These are phyloP conservation scores for Backusella luteola DNA, from an alignment of 192 early-diverging fungal species.

Conservation along the genomic window DNA sequence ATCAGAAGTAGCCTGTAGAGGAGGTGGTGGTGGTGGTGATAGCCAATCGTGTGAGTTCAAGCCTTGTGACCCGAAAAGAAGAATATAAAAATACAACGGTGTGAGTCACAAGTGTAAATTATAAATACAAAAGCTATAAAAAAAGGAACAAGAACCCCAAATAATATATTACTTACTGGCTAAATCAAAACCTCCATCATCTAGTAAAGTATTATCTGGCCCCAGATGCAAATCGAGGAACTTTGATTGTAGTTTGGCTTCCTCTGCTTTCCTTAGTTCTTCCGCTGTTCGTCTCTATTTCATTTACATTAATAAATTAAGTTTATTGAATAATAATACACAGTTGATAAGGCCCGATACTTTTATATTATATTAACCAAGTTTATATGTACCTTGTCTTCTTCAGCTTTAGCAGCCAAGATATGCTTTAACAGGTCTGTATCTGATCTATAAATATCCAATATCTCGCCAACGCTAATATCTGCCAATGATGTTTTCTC, in stretches of 20 bases:
- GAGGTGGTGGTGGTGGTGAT: not conserved
- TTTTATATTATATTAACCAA: not conserved
- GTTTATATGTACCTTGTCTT: conserved; percentile 25
- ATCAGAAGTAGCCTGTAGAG: not conserved
- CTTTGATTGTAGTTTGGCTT: conserved; percentile 25
- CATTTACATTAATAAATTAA: conserved; percentile 4
- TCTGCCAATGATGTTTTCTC: conserved; percentile 4
- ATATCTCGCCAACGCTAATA: conserved; percentile 17
- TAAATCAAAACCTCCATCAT: conserved; percentile 12
- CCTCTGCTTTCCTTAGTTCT: conserved; percentile 28
- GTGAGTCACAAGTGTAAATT: not conserved
- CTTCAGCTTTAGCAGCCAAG: conserved; percentile 28
- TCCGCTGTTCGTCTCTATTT: conserved; percentile 34
- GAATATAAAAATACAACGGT: not conserved
- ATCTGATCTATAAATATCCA: conserved; percentile 24
- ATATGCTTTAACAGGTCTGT: conserved; percentile 27
- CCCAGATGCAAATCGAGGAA: conserved; percentile 25
- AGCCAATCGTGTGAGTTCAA: conserved; percentile 7
- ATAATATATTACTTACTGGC: conserved; percentile 7
- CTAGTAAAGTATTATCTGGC: conserved; percentile 1
- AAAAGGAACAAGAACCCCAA: not conserved
- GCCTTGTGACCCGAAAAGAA: conserved; percentile 5
- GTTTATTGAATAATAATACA: not conserved
- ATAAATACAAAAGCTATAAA: not conserved
- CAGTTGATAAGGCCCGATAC: too few relatives aligned